Percentiles rank a stretch among this genome's conserved stretches.
Evolutionary conservation across 345 rosid species (phyloP).

Genomic region (Syzygium oleosum): DNA sequence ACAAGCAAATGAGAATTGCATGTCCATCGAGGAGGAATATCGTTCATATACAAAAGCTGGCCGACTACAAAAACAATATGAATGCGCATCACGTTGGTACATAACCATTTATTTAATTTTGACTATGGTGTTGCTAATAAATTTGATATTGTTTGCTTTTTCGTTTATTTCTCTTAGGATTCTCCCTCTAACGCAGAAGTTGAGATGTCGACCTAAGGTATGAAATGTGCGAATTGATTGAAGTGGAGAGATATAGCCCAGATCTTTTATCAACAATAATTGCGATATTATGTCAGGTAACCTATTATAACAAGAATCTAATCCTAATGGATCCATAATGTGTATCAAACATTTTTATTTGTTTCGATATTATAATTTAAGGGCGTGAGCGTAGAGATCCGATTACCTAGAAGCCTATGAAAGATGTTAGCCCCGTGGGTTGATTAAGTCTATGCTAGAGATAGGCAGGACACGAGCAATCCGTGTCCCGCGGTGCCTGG

Average conservation of each 20-base stretch:
- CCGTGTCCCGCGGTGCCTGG: background rate
- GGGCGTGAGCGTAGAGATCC: fast-evolving
- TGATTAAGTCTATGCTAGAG: background rate
- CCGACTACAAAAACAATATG: background rate
- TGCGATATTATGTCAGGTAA: background rate
- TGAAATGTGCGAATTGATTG: background rate
- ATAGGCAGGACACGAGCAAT: background rate
- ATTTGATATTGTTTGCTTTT: too few relatives aligned
- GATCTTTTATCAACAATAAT: background rate
- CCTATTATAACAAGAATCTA: background rate
- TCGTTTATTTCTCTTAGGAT: too few relatives aligned
- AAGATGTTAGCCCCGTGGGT: background rate
- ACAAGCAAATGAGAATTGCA: background rate
- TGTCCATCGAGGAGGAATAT: background rate
- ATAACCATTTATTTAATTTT: background rate
- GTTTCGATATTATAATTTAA: background rate
- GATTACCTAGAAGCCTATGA: background rate
- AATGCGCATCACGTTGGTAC: background rate
- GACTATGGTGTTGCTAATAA: background rate
- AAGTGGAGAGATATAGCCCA: background rate
- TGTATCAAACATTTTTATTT: background rate
- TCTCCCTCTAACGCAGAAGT: too few relatives aligned
- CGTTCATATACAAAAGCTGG: background rate
- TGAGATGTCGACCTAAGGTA: too few relatives aligned
- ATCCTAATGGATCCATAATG: background rate